phyloP scores from a whole-genome alignment of 169 alveolate genomes.

The Eimeria praecox region DNA sequence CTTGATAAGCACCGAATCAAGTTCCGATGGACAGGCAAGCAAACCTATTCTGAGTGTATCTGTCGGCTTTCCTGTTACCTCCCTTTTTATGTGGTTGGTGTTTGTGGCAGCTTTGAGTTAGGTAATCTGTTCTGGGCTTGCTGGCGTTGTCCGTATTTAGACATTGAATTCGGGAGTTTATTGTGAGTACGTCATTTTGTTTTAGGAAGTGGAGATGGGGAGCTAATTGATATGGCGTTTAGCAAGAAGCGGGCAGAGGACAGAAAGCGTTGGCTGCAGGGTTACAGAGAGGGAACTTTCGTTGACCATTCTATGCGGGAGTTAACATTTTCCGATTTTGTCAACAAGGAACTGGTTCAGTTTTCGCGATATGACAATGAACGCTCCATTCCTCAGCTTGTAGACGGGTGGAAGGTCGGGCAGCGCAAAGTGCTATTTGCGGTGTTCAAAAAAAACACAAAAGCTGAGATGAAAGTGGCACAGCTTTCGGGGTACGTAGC shows the following conservation, averaged over 20 bases:
- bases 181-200: not conserved
- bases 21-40: conserved; percentile 87
- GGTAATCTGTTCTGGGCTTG: not conserved
- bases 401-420: conserved; percentile 99
- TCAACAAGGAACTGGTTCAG: conserved; percentile 98
- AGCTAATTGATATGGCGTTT: conserved; percentile 99
- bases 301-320: conserved; percentile 84
- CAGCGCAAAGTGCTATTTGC: conserved; percentile 99
- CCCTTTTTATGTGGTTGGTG: not conserved
- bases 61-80: not conserved
- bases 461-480: conserved; percentile 97
- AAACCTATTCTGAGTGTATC: not conserved
- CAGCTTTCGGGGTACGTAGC: conserved; percentile 97
- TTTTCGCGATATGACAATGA: conserved; percentile 98
- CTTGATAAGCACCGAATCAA: conserved; percentile 95
- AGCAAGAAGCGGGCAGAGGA: conserved; percentile 98
- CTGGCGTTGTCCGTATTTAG: not conserved
- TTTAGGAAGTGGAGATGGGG: conserved; percentile 95
- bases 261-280: conserved; percentile 92
- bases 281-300: conserved; percentile 85
- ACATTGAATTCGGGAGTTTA: not conserved
- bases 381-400: conserved; percentile 98
- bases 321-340: conserved; percentile 95
- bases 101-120: not conserved
- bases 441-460: conserved; percentile 97